These are phyloP conservation scores for Leavenworthia alabamica DNA, from an alignment of 345 rosid genomes.

Conservation along the genomic window DNA sequence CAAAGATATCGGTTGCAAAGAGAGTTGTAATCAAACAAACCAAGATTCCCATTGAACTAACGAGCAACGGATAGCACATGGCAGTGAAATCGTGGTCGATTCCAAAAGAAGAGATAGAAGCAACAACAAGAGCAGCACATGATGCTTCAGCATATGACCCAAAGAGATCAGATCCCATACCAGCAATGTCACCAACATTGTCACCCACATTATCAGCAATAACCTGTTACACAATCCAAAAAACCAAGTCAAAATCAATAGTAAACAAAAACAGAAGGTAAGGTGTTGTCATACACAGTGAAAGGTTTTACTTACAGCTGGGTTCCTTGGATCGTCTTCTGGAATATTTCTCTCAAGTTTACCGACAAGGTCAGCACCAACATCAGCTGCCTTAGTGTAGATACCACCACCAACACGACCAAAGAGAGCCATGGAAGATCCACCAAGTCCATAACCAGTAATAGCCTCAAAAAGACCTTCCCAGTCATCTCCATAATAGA, in stretches of 20 bases:
- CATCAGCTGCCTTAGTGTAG: conserved; percentile 71
- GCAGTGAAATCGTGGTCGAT: conserved; percentile 58
- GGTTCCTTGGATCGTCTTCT: conserved; percentile 73
- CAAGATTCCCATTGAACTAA: conserved; percentile 60
- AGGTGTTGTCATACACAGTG: neutral
- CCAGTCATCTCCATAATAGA: conserved; percentile 69
- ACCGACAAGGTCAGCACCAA: conserved; percentile 76
- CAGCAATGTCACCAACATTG: conserved; percentile 73
- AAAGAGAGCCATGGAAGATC: conserved; percentile 78
- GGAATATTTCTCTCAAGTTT: conserved; percentile 72
- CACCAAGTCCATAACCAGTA: conserved; percentile 73
- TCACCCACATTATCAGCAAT: conserved; percentile 78
- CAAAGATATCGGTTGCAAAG: conserved; percentile 63
- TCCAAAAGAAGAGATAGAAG: conserved; percentile 68
- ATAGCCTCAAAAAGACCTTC: conserved; percentile 74
- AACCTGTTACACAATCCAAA: conserved; percentile 34
- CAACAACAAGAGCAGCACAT: conserved; percentile 72
- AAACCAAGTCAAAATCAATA: neutral
- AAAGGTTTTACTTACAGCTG: conserved; percentile 48
- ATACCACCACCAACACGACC: conserved; percentile 79
- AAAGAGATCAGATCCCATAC: conserved; percentile 79
- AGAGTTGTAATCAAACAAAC: conserved; percentile 65
- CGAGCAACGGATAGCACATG: conserved; percentile 53
- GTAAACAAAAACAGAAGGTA: neutral
- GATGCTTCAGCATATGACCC: conserved; percentile 73